Base-by-base conservation (phyloP, 495 filamentous ascomycete genomes). In the Penicillium robsamsonii region DNA sequence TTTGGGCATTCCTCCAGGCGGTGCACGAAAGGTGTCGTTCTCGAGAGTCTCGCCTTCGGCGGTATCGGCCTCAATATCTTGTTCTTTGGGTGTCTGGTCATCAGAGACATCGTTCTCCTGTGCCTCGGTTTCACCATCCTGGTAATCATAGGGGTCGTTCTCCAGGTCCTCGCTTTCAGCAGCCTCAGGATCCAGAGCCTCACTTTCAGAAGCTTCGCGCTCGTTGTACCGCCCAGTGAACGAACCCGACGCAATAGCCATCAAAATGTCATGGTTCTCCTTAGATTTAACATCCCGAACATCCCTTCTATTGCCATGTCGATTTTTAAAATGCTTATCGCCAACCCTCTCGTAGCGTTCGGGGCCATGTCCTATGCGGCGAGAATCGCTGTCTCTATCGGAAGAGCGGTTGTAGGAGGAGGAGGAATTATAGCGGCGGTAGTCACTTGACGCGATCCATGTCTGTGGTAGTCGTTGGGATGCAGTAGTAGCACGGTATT, bases 171-270 rank as follows among this genome's bases (percentile, higher is more conserved):
- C 38, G 17, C 11, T 25, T 46, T 54, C 42, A 12, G 52, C 42
- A 10, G 33, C 22, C 0, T 24, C 43, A 1, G 35, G 18, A 27
- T 54, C 52, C 20, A 38, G 22, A 35, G 31, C 43, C 31, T 46
- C 42, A 8, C 31, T 54, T 25, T 40, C 52, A 8, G 52, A 33
- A 25, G 38, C 38, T n/a, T 54, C 52, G 8, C 11, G 20, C 12
- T 46, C 52, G 5, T 54, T 24, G 24, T 54, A 38, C 4, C 31
- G 31, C 15, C 27, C 31, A 10, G 29, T 27, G 27, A 17, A n/a
- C 4, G 42, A 27, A 18, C 25, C 27, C n/a, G 57, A 55, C 1
- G 61, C 63, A 43, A 66, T 58, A n/a, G 50, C 60, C 63, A 66
- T 66, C 55, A 66, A 37, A 1, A 50, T n/a, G 15, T 50, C 48